Evolutionary conservation across 257 asterid genomes (phyloP), one percentile per base, ranked within the genome.

Genomic region (Fraxinus quadrangulata): DNA sequence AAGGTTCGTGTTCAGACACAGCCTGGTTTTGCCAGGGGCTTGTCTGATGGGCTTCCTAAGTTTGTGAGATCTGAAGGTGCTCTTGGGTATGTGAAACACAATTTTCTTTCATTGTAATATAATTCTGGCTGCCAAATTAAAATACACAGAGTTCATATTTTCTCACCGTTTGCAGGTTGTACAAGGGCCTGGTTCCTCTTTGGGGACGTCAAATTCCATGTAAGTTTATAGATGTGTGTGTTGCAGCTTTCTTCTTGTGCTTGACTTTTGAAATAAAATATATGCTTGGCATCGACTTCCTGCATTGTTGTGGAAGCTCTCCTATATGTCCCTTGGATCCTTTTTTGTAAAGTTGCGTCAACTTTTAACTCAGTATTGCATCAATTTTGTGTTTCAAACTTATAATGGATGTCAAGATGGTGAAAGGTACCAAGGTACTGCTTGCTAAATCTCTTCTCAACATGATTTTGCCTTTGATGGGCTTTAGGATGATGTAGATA

Each of bases 181-280:
- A 92, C 95, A 92, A 91, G 91, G 97, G 96, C 21, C 39, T 92
- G 77, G 95, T 91, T 82, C 97, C 97, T 81, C 96, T 92, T 61
- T 92, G 97, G 97, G 97, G 97, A n/a, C 97, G 97, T 85, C 97
- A 92, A 76, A 92, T 92, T 81, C 97, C 97, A 82, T 92, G 97
- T 92, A 83, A 88, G 97, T 84, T 77, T 31, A 67, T 28, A 70
- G 80, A 71, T 73, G 49, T n/a, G 19, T 67, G 24, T 13, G 67
- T 24, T 40, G 72, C 23, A 45, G 7, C 30, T 65, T 37, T 72
- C 56, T 19, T 6, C 51, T 45, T 28, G 37, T 36, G 16, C 39
- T 47, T 49, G 66, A 49, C 39, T 66, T 10, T 37, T 39, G 12
- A n/a, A 30, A 21, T 24, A 6, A 69, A 54, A 73, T 71, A 11